Base-by-base conservation (phyloP, 2,329 filamentous ascomycete species). In the Epichloe sibirici region DNA sequence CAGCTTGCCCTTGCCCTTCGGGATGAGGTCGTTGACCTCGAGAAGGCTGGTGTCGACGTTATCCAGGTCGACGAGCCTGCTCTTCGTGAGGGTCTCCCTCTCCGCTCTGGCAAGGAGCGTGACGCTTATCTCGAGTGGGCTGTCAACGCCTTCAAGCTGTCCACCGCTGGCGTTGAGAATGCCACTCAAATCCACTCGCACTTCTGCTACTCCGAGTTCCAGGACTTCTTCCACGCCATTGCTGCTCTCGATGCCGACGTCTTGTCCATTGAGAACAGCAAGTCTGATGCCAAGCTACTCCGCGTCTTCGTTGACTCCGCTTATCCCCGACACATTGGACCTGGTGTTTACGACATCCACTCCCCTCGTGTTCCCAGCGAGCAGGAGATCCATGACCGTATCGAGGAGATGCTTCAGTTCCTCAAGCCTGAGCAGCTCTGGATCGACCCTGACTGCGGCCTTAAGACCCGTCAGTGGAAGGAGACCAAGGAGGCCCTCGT, bases 131-230 rank as follows among this genome's bases (percentile, higher is more conserved):
- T 98, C 62, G 78, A 86, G 64, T 98, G 93, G 93, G 93, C 93
- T 56, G 93, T 98, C 66, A 85, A 95, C 77, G 90, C 90, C 65
- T 98, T 98, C 90, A 90, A 88, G 71, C 88, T 98, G 62, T 85
- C 91, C 61, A 94, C 90, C 64, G 84, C 90, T 56, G 93, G 90
- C 71, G 91, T 98, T 57, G 76, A 90, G 75, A 89, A 98, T 74
- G 88, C 86, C 55, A 98, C 93, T 62, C 93, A 98, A 82, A 96
- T 98, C 73, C 93, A 98, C 86, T 96, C 90, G 59, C 93, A 98
- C 81, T 98, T 98, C 88, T 98, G 93, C 75, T 98, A 98, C 85
- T 97, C 93, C 51, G 93, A 98, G 82, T 98, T 98, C 88, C 93
- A 98, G 78, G 93, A 98, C 81, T 98, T 98, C 83, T 98, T 98